Conservation (phyloP, 192 early-diverging fungal species). For the Funneliformis geosporum region DNA sequence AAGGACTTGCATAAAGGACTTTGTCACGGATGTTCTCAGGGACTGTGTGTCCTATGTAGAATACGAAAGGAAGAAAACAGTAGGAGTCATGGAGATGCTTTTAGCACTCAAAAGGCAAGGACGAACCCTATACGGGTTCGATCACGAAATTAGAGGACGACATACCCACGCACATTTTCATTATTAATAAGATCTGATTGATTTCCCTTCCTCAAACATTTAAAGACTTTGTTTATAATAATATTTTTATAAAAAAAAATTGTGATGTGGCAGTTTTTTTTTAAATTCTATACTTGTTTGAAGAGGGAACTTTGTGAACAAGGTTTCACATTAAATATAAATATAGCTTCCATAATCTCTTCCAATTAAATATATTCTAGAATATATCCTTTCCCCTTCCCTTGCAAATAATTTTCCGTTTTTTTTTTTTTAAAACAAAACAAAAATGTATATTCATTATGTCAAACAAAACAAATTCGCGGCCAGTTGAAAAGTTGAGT, state of each 20-base stretch:
- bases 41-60: constrained; percentile 96
- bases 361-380: too few species aligned
- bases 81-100: constrained; percentile 91
- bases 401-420: too few species aligned
- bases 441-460: too few species aligned
- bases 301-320: too few species aligned
- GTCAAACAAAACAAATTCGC: too few species aligned
- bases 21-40: constrained; percentile 94
- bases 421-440: too few species aligned
- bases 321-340: too few species aligned
- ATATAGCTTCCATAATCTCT: too few species aligned
- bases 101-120: constrained; percentile 95
- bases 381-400: too few species aligned
- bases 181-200: background rate
- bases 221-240: background rate
- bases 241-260: background rate
- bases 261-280: background rate
- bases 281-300: too few species aligned
- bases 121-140: constrained; percentile 74
- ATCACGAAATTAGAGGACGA: background rate
- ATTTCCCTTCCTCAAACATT: background rate
- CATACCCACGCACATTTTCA: background rate
- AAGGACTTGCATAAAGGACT: constrained; percentile 89
- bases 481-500: too few species aligned
- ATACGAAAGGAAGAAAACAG: constrained; percentile 94